Conservation (phyloP, 108 stramenopile species). For the Stephanodiscus triporus region DNA sequence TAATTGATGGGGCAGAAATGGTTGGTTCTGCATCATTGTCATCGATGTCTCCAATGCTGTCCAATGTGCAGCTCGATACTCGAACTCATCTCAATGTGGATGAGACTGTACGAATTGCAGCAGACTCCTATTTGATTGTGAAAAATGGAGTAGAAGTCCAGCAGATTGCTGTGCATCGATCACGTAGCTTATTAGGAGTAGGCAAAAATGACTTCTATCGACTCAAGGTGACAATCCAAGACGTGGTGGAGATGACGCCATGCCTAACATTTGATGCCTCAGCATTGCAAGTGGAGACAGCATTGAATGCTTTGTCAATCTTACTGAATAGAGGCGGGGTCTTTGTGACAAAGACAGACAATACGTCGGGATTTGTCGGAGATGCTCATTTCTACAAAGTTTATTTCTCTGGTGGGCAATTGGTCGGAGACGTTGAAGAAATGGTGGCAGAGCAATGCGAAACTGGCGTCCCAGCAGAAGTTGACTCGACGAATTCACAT, state of each 20-base stretch:
- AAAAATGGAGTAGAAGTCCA: slow-evolving; percentile 72
- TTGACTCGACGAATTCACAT: slow-evolving; percentile 49
- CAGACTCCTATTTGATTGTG: slow-evolving; percentile 43
- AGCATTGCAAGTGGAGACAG: slow-evolving; percentile 52
- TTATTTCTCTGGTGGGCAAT: slow-evolving; percentile 63
- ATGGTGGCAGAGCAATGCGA: slow-evolving; percentile 43
- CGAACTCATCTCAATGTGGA: slow-evolving; percentile 50
- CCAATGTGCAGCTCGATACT: slow-evolving; percentile 29
- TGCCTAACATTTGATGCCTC: slow-evolving; percentile 71
- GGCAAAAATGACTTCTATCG: slow-evolving; percentile 40
- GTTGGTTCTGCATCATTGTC: slow-evolving; percentile 36
- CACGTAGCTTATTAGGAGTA: slow-evolving; percentile 31
- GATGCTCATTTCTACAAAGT: slow-evolving; percentile 74
- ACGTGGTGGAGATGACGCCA: slow-evolving; percentile 44
- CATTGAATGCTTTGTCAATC: slow-evolving; percentile 51
- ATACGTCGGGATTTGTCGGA: slow-evolving; percentile 47
- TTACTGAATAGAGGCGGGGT: slow-evolving; percentile 49
- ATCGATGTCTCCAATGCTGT: slow-evolving; percentile 37
- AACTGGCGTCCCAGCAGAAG: slow-evolving; percentile 23
- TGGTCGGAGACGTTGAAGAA: slow-evolving; percentile 66
- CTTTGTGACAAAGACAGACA: slow-evolving; percentile 52
- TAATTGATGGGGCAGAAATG: slow-evolving; percentile 58
- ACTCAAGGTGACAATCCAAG: slow-evolving; percentile 42
- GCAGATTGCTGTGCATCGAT: slow-evolving; percentile 52
- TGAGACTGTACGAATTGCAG: slow-evolving; percentile 54